A percentile compares a stretch with the other conserved stretches of the same genome.
Conservation (phyloP, 306 rosid genomes). For the Benincasa hispida region DNA sequence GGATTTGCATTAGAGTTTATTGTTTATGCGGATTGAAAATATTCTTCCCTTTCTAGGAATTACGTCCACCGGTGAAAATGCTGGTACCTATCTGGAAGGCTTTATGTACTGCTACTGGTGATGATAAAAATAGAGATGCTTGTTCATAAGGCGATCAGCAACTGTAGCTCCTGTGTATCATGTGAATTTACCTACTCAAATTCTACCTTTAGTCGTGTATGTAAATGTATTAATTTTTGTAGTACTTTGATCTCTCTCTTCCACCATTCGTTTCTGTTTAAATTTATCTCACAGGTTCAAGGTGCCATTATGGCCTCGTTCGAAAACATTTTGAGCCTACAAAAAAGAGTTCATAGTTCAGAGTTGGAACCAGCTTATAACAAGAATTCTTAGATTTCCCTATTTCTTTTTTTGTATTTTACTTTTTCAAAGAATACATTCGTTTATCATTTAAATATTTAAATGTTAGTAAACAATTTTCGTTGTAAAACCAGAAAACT, state of each 20-base stretch:
- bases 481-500: background rate
- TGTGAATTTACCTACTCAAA: background rate
- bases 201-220: background rate
- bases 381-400: no score
- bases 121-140: background rate
- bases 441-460: background rate
- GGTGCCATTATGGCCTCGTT: background rate
- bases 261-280: background rate
- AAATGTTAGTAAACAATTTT: background rate
- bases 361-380: background rate
- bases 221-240: background rate
- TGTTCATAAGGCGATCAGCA: background rate
- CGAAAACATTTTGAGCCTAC: background rate
- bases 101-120: constrained; percentile 39
- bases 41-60: constrained; percentile 23
- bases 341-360: background rate
- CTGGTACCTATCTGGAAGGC: constrained; percentile 89
- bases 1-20: background rate
- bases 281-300: background rate
- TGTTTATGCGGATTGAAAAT: constrained; percentile 8
- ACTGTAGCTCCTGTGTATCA: background rate
- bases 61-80: constrained; percentile 70
- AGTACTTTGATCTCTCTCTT: background rate
- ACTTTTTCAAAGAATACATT: background rate
- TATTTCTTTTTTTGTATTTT: background rate